Base-by-base conservation (phyloP, 164 flowering plant species). In the Annona cherimola region DNA sequence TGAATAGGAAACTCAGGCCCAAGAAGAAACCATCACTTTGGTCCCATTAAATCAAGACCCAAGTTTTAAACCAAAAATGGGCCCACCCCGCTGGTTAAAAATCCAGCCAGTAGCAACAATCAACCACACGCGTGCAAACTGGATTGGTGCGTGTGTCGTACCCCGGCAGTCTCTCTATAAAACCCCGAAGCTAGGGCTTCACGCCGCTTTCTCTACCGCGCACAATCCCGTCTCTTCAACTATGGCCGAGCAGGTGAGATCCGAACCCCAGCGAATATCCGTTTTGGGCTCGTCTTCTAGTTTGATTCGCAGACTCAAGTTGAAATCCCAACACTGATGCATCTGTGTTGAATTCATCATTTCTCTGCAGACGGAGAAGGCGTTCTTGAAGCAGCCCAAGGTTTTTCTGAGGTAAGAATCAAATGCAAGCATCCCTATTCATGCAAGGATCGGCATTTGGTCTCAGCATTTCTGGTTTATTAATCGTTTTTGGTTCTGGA, bases 311-410 rank as follows among this genome's bases (percentile, higher is more conserved):
- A 16, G 12, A 7, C 39, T 40, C 1, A 14, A 12, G 4, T 12
- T 19, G 42, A n/a, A 11, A 9, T 61, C 46, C n/a, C 2, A 39
- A 41, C 57, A 20, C 45, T 60, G 39, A 57, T 61, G 39, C 5
- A 1, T 41, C 35, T 69, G n/a, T n/a, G n/a, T 26, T 46, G 5
- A 1, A 4, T 69, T 4, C 55, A 50, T 50, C 57, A 26, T 4
- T 71, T 12, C 40, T 8, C 3, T 63, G 63, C 68, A 75, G 77
- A 75, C 77, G 26, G 77, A 75, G 73, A 75, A 75, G 69, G 77
- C 77, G 42, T 75, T 75, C 35, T 44, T 75, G 64, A 75, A 75
- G 77, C 77, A 75, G 42, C 77, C 77, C 16, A 75, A 75, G 57
- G 73, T 75, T 5, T 75, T 75, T 44, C 69, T 69, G 16, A 40